Evolutionary conservation across 2,329 filamentous ascomycete species (phyloP), one percentile per base, ranked within the genome.

Genomic region (Aurifilum marmelostoma): DNA sequence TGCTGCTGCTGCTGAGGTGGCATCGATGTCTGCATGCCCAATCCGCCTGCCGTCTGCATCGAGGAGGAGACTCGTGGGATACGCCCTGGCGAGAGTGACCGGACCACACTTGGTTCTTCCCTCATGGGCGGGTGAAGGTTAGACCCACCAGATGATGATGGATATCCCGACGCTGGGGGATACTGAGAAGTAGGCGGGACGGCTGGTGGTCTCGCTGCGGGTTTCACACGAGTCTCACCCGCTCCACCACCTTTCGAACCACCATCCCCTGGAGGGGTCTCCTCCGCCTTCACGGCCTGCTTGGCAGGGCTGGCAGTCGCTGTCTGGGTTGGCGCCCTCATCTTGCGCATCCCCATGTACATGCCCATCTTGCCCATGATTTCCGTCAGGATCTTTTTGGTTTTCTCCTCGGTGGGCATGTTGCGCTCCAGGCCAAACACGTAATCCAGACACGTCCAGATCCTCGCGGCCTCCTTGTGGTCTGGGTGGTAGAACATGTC

Each of bases 391-490:
- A 94, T 85, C 27, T 83, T 82, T 39, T 87, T 79, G 14, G 84
- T 85, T 76, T 93, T 93, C 58, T 87, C 81, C 24, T 84, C 81
- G 3, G 83, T 83, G 16, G 84, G 77, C 56, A 87, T 76, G 43
- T 82, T 77, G 6, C 82, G 75, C 41, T 90, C 84, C 37, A 89
- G 80, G 64, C 88, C 85, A 75, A 92, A 94, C 32, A 92, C 88
- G 75, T 89, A 93, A 75, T 94, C 90, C 34, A 93, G 80, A 73
- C 89, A 91, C 43, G 82, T 80, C 91, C 91, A 93, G 69, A 93
- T 91, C 11, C 91, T 85, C 32, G 86, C 84, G 1, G 88, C 87
- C 70, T 91, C 84, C 64, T 83, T 83, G 62, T 85, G 82, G 66
- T 84, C 80, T 0, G 88, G 86, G 54, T 84, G 83, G 61, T 85